phyloP scores from a whole-genome alignment of 306 rosid genomes.

The Citrullus mucosospermus region DNA sequence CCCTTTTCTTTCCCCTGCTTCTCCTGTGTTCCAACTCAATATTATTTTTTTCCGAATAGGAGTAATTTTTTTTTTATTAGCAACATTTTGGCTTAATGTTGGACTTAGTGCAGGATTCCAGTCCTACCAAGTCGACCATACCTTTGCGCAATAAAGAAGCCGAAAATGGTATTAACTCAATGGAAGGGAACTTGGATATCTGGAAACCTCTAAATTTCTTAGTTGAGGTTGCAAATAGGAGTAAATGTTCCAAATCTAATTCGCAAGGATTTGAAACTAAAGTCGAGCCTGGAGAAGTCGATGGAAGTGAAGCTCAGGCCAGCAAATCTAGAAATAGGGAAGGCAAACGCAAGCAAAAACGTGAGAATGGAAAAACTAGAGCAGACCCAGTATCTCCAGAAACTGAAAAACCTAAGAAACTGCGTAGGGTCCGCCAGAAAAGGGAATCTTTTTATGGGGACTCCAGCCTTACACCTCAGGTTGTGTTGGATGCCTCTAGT shows the following conservation, averaged over 20 bases:
- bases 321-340: conserved; percentile 52
- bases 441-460: conserved; percentile 41
- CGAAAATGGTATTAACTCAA: conserved; percentile 42
- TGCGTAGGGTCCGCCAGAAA: conserved; percentile 57
- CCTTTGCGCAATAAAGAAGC: conserved; percentile 38
- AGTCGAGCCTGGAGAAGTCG: conserved; percentile 27
- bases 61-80: too few relatives aligned
- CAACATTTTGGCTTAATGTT: conserved; percentile 1
- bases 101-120: conserved; percentile 38
- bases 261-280: conserved; percentile 45
- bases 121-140: conserved; percentile 44
- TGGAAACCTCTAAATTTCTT: conserved; percentile 88
- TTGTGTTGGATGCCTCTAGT: conserved; percentile 40
- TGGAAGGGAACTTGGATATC: conserved; percentile 66
- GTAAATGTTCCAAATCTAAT: conserved; percentile 64
- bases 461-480: conserved; percentile 36
- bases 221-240: conserved; percentile 88
- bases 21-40: background rate
- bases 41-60: too few relatives aligned
- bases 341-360: conserved; percentile 44
- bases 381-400: conserved; percentile 28
- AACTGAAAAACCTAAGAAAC: conserved; percentile 41
- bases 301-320: conserved; percentile 28
- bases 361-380: conserved; percentile 46
- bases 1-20: conserved; percentile 8